A percentile compares a stretch with the other conserved stretches of the same genome.
Evolutionary conservation across 73 alveolate genomes (phyloP).

Genomic region (Stentor roeselii): DNA sequence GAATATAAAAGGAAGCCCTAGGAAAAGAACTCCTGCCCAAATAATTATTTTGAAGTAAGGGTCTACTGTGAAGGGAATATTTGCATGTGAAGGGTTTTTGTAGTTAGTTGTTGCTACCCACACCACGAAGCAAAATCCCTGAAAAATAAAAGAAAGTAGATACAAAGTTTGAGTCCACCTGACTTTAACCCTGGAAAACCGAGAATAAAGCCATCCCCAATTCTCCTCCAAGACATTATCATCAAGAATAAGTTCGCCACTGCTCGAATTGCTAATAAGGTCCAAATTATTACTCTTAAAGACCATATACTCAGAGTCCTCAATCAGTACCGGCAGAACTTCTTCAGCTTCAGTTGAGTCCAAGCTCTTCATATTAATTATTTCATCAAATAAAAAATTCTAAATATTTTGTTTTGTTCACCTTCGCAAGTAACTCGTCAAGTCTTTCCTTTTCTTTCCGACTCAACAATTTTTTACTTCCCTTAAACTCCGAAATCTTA

Average conservation of each 20-base stretch:
- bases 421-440: neutral
- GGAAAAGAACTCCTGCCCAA: neutral
- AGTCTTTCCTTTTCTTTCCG: neutral
- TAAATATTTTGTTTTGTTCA: too few species aligned
- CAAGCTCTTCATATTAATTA: neutral
- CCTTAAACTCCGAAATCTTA: neutral
- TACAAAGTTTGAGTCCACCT: neutral
- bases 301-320: neutral
- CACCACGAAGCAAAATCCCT: neutral
- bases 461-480: neutral
- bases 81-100: neutral
- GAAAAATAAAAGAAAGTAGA: neutral
- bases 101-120: neutral
- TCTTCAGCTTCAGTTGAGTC: neutral
- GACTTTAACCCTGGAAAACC: neutral
- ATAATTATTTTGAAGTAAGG: neutral
- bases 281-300: neutral
- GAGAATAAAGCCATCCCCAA: neutral
- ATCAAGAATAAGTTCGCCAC: neutral
- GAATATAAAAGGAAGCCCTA: neutral
- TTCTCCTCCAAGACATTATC: neutral
- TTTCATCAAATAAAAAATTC: too few species aligned
- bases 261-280: neutral
- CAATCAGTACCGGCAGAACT: neutral
- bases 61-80: slow-evolving; percentile 16